Evolutionary conservation across 805 yeast species (phyloP), one percentile per base, ranked within the genome.

Genomic region (Candida nanaspora): DNA sequence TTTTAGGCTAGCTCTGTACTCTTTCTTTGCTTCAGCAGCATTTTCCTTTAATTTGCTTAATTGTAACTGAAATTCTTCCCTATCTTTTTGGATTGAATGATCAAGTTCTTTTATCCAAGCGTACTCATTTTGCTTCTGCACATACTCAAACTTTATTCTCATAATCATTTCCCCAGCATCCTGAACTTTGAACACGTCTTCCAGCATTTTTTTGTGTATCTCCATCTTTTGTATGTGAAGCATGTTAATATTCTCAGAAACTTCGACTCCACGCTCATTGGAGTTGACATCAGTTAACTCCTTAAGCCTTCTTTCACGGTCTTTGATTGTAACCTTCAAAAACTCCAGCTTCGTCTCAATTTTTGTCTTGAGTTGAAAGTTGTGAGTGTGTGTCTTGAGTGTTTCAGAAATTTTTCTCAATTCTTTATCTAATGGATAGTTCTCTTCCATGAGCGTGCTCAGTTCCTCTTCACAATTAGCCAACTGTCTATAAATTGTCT

Each of bases 381-480:
- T 6, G 6, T 14, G 5, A 28, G 6, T 28, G 30, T 28, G 11
- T 13, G 11, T 6, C n/a, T 6, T 5, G n/a, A 28, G 6, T 28
- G 11, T 28, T 16, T 28, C 30, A 6, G 6, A 14, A 13, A 28
- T 11, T 28, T 28, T 13, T 28, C 30, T 14, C n/a, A 14, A 13
- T 6, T 28, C 30, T 14, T 28, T 13, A 11, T 7, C n/a, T 28
- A 5, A 6, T 16, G 11, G 13, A 6, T 28, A 6, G 30, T 5
- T 11, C 14, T 28, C 30, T 14, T 14, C n/a, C 13, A 8, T 13
- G 6, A 14, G 14, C 11, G 30, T 28, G n/a, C 13, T 28, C 18
- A 66, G 58, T 10, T 68, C 63, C 10, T 48, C 52, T 6, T 57
- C 55, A 46, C 68, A 73, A 10, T 55, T 59, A 10, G 55, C 47